Conservation (phyloP, 192 early-diverging fungal species). For the Diversispora epigaea region DNA sequence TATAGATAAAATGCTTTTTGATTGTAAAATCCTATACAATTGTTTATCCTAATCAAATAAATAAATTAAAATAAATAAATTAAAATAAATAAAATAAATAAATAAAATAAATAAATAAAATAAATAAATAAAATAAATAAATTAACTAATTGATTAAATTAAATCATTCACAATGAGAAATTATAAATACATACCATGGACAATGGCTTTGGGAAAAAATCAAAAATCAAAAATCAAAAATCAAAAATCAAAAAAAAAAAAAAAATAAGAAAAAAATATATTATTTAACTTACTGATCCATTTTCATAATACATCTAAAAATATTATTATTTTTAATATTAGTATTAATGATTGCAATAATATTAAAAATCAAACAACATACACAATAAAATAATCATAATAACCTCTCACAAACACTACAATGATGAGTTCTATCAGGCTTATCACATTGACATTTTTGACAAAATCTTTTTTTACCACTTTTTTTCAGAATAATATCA, state of each 20-base stretch:
- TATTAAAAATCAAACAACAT: no score
- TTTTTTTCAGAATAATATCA: conserved; percentile 40
- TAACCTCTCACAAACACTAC: conserved; percentile 30
- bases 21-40: conserved; percentile 44
- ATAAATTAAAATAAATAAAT: no score
- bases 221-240: no score
- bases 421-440: conserved; percentile 48
- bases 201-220: conserved; percentile 37
- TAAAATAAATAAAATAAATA: no score
- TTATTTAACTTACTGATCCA: no score
- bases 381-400: background rate
- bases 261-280: background rate
- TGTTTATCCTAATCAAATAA: conserved; percentile 31
- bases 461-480: conserved; percentile 46
- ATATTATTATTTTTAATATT: no score
- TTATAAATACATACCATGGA: conserved; percentile 31
- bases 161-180: no score
- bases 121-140: no score
- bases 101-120: no score
- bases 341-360: no score
- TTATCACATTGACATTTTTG: conserved; percentile 48
- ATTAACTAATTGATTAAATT: no score
- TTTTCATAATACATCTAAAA: no score
- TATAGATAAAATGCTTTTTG: conserved; percentile 47
- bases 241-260: background rate